Evolutionary conservation across 306 rosid species (phyloP).

Genomic region (Abrus precatorius): DNA sequence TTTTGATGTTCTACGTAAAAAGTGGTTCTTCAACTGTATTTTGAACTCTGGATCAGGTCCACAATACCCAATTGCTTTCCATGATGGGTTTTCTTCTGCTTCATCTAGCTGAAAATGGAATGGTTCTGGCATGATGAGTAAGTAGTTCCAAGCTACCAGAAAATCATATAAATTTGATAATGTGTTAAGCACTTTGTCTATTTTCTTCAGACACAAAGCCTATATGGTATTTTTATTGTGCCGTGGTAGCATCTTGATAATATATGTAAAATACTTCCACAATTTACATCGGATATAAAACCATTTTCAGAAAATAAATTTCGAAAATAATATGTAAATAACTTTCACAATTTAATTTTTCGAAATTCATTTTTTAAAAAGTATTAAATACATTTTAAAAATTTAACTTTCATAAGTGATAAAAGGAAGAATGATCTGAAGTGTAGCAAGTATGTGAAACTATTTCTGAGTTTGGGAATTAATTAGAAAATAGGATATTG

Average conservation of each 20-base stretch:
- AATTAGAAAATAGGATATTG: too few species aligned
- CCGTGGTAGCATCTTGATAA: too few species aligned
- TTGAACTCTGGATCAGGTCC: slow-evolving; percentile 74
- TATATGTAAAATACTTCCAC: too few species aligned
- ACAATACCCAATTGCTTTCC: slow-evolving; percentile 79
- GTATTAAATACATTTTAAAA: too few species aligned
- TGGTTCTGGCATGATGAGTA: slow-evolving; percentile 5
- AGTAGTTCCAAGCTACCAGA: too few species aligned
- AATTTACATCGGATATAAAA: too few species aligned
- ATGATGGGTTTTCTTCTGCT: slow-evolving; percentile 62
- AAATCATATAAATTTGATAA: neutral
- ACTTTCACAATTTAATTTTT: neutral
- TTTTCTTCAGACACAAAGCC: neutral
- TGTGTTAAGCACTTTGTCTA: neutral
- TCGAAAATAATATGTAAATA: too few species aligned
- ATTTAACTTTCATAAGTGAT: too few species aligned
- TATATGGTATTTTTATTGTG: neutral
- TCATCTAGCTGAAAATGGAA: slow-evolving; percentile 66
- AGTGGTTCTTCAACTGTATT: slow-evolving; percentile 40
- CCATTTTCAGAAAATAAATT: too few species aligned
- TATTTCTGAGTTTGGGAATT: too few species aligned
- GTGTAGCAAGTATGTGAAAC: too few species aligned
- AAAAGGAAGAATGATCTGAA: too few species aligned
- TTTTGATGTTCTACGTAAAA: slow-evolving; percentile 38
- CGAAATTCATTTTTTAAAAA: neutral